phyloP scores from a whole-genome alignment of 1,284 basidiomycete species.

The Papiliotrema nemorosa region DNA sequence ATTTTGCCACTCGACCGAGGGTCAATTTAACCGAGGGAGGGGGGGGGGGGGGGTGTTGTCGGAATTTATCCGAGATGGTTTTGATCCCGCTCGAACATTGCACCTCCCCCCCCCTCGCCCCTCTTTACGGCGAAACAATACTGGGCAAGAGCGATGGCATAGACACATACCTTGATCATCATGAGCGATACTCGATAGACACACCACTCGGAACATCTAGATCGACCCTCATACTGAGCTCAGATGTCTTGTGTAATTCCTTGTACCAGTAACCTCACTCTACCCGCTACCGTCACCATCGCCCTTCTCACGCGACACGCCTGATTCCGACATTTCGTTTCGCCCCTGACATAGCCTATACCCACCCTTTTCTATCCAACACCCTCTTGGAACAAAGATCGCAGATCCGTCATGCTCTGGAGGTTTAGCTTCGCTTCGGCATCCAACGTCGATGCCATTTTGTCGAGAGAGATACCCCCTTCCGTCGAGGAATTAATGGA shows the following conservation, averaged over 20 bases:
- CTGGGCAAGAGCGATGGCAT: neutral
- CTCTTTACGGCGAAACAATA: neutral
- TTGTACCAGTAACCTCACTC: neutral
- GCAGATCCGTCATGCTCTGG: slow-evolving; percentile 48
- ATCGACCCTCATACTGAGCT: neutral
- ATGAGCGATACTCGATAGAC: neutral
- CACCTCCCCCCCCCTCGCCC: neutral
- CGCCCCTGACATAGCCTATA: no score
- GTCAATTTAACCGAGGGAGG: neutral
- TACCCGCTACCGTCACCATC: neutral
- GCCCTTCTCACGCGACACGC: neutral
- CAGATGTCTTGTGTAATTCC: neutral
- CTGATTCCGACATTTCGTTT: no score
- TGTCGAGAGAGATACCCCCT: slow-evolving; percentile 44
- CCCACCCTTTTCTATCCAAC: neutral
- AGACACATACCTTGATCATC: neutral
- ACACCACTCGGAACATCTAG: neutral
- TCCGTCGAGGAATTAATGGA: slow-evolving; percentile 85
- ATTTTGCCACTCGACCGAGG: neutral
- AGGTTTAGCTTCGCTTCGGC: slow-evolving; percentile 46
- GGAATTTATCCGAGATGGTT: neutral
- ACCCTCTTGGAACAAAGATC: no score
- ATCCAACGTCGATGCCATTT: slow-evolving; percentile 45
- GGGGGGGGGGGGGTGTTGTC: neutral
- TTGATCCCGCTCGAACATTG: neutral